Percentiles rank a stretch among this genome's conserved stretches.
Evolutionary conservation across 192 early-diverging fungal species (phyloP).

Genomic region (Jimgerdemannia lactiflua): DNA sequence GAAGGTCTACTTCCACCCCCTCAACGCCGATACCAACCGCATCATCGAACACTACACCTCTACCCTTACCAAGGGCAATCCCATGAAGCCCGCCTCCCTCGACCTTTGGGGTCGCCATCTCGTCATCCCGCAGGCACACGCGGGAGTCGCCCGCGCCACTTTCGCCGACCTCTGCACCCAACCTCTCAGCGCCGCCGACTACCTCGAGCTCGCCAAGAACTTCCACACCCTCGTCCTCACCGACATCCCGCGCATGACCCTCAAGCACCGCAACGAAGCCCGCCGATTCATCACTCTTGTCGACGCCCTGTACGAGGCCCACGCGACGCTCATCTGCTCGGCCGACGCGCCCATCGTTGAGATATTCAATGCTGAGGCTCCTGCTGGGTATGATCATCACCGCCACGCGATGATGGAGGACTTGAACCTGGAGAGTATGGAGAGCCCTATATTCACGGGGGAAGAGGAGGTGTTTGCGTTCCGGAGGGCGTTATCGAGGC

Average conservation of each 20-base stretch:
- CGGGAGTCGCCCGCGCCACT: constrained; percentile 66
- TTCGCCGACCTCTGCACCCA: constrained; percentile 79
- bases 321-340: constrained; percentile 67
- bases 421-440: constrained; percentile 37
- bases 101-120: constrained; percentile 76
- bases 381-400: too few species aligned
- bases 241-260: constrained; percentile 69
- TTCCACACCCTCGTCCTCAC: constrained; percentile 80
- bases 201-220: constrained; percentile 73
- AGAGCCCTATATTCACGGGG: constrained; percentile 70
- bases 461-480: constrained; percentile 98
- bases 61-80: constrained; percentile 19
- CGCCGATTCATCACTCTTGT: constrained; percentile 92
- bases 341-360: constrained; percentile 62
- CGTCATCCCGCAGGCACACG: constrained; percentile 58
- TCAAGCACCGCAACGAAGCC: constrained; percentile 79
- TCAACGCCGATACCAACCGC: constrained; percentile 41
- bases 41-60: constrained; percentile 47
- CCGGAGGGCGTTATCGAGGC: constrained; percentile 84
- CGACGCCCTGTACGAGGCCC: constrained; percentile 89
- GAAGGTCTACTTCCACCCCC: constrained; percentile 71
- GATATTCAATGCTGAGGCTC: constrained; percentile 66
- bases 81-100: constrained; percentile 45
- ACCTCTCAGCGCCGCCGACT: constrained; percentile 83
- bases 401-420: constrained; percentile 51